Evolutionary conservation across 805 yeast genomes (phyloP), one percentile per base, ranked within the genome.

Genomic region (Cyberlindnera mississippiensis): DNA sequence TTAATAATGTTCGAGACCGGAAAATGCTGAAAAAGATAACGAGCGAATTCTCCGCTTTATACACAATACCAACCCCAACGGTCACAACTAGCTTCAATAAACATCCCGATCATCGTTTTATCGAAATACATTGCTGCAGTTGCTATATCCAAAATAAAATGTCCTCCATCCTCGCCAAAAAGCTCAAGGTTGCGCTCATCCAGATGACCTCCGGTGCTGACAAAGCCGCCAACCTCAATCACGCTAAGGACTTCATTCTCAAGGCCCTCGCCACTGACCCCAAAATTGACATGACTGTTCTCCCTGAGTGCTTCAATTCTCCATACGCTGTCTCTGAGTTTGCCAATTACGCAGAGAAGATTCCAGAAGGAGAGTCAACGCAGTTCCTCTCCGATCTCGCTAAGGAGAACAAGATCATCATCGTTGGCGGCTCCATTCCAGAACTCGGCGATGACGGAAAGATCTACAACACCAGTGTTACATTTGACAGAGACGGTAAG

Each of bases 391-490:
- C 90, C 1, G 60, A 64, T 1, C 59, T 89, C 49, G 97, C 99
- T 14, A 73, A 73, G 49, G 73, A 80, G 44, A 69, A 80, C 53
- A 68, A 70, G 13, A 75, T 88, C 24, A 75, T 73, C 43, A 66
- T 93, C 32, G 77, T 93, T 36, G 99, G 99, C 14, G 99, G 99
- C 12, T 88, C 97, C 0, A 81, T 89, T 51, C 98, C 99, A 2
- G 99, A 93, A 62, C 56, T 75, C 15, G 59, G 58, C 22, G 67
- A 63, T 16, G 78, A 74, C 36, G 72, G 75, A 41, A 78, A 79
- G 50, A 57, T 80, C 29, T 85, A 79, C 73, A 80, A 90, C 67
- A 82, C 95, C 32, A 78, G 86, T 39, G 60, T 90, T 58, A 71
- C 95, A 3, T 91, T 88, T 58, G 65, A 80, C 50, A 85, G 83